Evolutionary conservation across 495 filamentous ascomycete species (phyloP).

Genomic region (Gamarada debralockiae): DNA sequence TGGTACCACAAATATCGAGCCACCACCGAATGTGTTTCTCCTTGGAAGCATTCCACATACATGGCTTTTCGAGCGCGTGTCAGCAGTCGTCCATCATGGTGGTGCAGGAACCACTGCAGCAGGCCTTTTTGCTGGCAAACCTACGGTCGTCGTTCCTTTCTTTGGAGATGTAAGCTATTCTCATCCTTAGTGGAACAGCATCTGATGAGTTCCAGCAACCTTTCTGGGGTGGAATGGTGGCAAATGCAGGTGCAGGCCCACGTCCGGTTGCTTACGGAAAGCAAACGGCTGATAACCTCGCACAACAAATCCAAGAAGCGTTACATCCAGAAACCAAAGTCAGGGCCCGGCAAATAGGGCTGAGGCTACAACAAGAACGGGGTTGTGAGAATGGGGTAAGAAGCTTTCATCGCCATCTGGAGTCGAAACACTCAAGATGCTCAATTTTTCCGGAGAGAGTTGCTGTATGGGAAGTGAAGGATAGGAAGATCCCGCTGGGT

Average conservation of each 20-base stretch:
- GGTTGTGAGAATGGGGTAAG: constrained; percentile 57
- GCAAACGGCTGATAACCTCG: constrained; percentile 51
- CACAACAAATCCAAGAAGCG: constrained; percentile 51
- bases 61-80: constrained; percentile 72
- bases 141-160: constrained; percentile 75
- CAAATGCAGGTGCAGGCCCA: constrained; percentile 64
- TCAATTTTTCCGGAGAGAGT: constrained; percentile 54
- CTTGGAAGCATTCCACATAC: constrained; percentile 67
- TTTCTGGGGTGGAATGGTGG: constrained; percentile 76
- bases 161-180: constrained; percentile 58
- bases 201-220: constrained; percentile 57
- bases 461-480: constrained; percentile 73
- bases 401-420: constrained; percentile 63
- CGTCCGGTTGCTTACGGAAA: constrained; percentile 62
- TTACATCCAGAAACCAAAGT: constrained; percentile 48
- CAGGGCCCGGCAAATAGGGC: constrained; percentile 52
- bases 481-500: too few species aligned
- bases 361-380: constrained; percentile 56
- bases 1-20: constrained; percentile 37
- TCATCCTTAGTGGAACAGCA: background rate
- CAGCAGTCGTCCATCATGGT: constrained; percentile 74
- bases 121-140: constrained; percentile 60
- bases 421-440: constrained; percentile 55
- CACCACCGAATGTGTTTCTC: constrained; percentile 53
- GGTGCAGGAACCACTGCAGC: constrained; percentile 67